Base-by-base conservation (phyloP, 257 asterid species). In the Primulina tabacum region DNA sequence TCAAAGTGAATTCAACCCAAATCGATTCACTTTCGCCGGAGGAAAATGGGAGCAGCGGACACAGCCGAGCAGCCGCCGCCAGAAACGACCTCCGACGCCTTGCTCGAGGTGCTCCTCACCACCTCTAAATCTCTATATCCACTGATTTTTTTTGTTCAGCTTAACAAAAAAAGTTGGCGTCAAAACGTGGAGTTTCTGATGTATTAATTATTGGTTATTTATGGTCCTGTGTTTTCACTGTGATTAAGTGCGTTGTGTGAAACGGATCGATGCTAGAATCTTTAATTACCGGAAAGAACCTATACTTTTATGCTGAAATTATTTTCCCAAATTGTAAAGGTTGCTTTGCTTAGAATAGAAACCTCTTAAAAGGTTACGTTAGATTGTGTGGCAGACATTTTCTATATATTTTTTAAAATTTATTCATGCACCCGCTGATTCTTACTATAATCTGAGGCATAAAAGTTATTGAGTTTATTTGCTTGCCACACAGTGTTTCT, bases 21-120 rank as follows among this genome's bases (percentile, higher is more conserved):
- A 32, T 34, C 38, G 38, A 6, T 2, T 38, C 50, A 10, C 16
- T 38, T 38, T 38, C 50, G 50, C 50, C 50, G 16, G 50, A 43
- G 53, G 17, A 24, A n/a, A 38, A 67, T 74, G 73, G 78, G 69
- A 47, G 77, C 69, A 8, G 33, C n/a, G 18, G 38, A 68, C 17
- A 73, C 24, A 26, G 59, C 68, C 2, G 69, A 11, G 21, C 69
- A 43, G 1, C 73, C 52, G 68, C 20, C 77, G 3, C 69, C 67
- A 17, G 58, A 60, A 18, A 33, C 73, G 69, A 28, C 24, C 24
- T 21, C 67, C 64, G 73, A 74, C 4, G 69, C 78, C 2, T 67
- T 74, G 62, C 73, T 67, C n/a, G 78, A 74, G 78, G 77, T 73
- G 30, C 63, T 18, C 34, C 20, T 61, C 12, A 2, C 20, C 60